Evolutionary conservation across 306 rosid genomes (phyloP).

Genomic region (Ormosia semicastrata): DNA sequence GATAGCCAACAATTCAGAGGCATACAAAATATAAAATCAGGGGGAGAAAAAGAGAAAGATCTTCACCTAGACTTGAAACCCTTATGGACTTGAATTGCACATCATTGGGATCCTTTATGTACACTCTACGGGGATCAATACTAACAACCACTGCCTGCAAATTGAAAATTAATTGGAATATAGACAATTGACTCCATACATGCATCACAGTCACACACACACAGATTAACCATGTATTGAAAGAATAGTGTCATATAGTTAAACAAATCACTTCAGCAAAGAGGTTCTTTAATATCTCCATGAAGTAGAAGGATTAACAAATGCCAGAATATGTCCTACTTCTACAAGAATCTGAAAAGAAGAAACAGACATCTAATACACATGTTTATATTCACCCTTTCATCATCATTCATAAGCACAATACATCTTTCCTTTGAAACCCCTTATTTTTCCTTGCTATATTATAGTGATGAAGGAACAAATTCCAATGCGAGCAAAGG

Average conservation of each 20-base stretch:
- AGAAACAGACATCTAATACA: background rate
- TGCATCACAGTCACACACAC: background rate
- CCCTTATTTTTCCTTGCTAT: background rate
- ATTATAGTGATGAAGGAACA: background rate
- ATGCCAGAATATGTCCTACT: background rate
- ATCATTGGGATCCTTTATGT: slow-evolving; percentile 65
- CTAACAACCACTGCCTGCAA: slow-evolving; percentile 96
- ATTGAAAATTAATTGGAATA: slow-evolving; percentile 14
- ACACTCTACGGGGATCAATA: slow-evolving; percentile 88
- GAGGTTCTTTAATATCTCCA: background rate
- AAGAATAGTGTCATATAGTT: background rate
- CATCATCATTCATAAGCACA: background rate
- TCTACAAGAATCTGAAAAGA: background rate
- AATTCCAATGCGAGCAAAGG: background rate
- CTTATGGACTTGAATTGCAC: slow-evolving; percentile 66
- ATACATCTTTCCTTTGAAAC: background rate
- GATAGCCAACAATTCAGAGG: background rate
- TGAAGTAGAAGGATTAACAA: background rate
- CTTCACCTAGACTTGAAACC: slow-evolving; percentile 64
- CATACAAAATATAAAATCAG: background rate
- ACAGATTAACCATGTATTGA: background rate
- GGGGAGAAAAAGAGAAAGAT: background rate
- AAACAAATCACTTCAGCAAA: slow-evolving; percentile 1
- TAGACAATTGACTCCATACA: background rate
- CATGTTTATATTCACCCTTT: background rate